A percentile compares a stretch with the other conserved stretches of the same genome.
These are phyloP conservation scores for Coniella vitis DNA, from an alignment of 2,329 filamentous ascomycete species.

Conservation along the genomic window DNA sequence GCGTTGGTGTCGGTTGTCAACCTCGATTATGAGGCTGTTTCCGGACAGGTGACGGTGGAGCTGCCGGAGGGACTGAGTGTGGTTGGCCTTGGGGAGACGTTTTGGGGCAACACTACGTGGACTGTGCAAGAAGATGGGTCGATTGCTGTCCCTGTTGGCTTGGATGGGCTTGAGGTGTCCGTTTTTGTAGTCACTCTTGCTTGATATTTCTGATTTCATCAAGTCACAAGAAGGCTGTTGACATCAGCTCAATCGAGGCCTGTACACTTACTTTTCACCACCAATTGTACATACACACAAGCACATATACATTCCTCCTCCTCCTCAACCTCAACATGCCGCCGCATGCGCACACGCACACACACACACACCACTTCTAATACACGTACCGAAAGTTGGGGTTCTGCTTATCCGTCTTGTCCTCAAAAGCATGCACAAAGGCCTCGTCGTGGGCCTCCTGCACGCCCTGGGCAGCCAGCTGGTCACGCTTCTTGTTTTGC, in stretches of 20 bases:
- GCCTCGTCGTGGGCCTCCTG: conserved; percentile 32
- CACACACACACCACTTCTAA: conserved; percentile 20
- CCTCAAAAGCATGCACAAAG: conserved; percentile 51
- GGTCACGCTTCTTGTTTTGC: conserved; percentile 54
- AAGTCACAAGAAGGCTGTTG: too few relatives aligned
- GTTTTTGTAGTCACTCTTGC: conserved; percentile 5
- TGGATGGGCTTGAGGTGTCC: conserved; percentile 1
- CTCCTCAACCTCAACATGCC: too few relatives aligned
- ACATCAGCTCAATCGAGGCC: too few relatives aligned
- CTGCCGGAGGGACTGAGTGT: conserved; percentile 9
- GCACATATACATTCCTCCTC: too few relatives aligned
- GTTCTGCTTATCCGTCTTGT: conserved; percentile 57
- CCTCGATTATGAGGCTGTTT: conserved; percentile 12
- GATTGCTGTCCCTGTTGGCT: neutral
- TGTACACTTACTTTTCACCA: too few relatives aligned
- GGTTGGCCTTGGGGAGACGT: neutral
- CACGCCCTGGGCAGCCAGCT: conserved; percentile 34
- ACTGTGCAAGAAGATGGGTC: conserved; percentile 9
- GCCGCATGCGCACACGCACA: too few relatives aligned
- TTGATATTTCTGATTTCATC: neutral
- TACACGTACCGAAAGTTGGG: conserved; percentile 52
- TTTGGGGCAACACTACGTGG: conserved; percentile 16
- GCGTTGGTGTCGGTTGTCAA: conserved; percentile 16
- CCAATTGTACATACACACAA: too few relatives aligned
- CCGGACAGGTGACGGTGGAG: conserved; percentile 2